These are phyloP conservation scores for Hypholoma fasciculare DNA, from an alignment of 768 basidiomycete species.

Conservation along the genomic window DNA sequence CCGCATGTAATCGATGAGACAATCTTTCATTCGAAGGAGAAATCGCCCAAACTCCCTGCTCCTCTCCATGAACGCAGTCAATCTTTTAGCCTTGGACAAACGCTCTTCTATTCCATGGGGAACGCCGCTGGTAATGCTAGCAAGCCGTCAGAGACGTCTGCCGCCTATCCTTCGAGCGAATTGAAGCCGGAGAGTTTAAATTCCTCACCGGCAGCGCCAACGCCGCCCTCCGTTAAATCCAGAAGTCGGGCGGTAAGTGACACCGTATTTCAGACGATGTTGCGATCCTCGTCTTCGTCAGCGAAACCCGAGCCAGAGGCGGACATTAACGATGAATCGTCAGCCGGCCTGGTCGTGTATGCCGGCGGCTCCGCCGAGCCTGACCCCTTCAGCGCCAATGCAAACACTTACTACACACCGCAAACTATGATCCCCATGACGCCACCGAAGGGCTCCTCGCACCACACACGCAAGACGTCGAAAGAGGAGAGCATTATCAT, in stretches of 20 bases:
- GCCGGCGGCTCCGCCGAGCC: conserved; percentile 44
- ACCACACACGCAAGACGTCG: conserved; percentile 60
- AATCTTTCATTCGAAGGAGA: conserved; percentile 45
- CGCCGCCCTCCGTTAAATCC: conserved; percentile 33
- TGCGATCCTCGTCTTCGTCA: conserved; percentile 38
- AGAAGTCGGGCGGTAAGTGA: conserved; percentile 63
- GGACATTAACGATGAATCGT: conserved; percentile 64
- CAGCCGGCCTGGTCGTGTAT: conserved; percentile 49
- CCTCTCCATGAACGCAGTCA: conserved; percentile 57
- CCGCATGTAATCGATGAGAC: conserved; percentile 37
- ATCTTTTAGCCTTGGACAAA: conserved; percentile 70
- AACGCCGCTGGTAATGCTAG: conserved; percentile 18
- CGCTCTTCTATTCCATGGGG: conserved; percentile 56
- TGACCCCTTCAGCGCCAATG: conserved; percentile 74
- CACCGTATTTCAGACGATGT: conserved; percentile 60
- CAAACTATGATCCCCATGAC: conserved; percentile 72
- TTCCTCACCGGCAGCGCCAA: conserved; percentile 14
- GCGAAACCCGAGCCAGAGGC: conserved; percentile 47
- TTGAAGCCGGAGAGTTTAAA: conserved; percentile 27
- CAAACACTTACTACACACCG: conserved; percentile 76
- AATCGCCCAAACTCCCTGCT: conserved; percentile 32
- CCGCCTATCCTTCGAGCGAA: conserved; percentile 30
- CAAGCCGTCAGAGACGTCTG: conserved; percentile 23
- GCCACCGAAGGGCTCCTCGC: conserved; percentile 45
- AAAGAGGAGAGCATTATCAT: conserved; percentile 73